Percentiles rank a stretch among this genome's conserved stretches.
These are phyloP conservation scores for Ambrosiella xylebori DNA, from an alignment of 2,329 filamentous ascomycete genomes.

Conservation along the genomic window DNA sequence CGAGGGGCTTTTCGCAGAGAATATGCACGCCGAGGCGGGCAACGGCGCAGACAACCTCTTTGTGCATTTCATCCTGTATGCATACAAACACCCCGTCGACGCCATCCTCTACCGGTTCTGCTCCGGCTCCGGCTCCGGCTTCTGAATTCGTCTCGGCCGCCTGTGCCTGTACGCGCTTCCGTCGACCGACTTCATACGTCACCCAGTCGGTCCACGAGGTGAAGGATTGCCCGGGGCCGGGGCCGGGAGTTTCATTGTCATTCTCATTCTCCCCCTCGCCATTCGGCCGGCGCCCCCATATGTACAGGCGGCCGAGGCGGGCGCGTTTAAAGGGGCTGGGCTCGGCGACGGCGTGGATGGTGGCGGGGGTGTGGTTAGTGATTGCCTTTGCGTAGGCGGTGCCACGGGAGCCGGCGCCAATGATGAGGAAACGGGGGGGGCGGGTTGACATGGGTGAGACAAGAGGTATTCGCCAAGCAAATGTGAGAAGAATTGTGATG, in stretches of 20 bases:
- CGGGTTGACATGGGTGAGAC: neutral
- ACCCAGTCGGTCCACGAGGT: conserved; percentile 58
- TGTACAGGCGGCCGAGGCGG: conserved; percentile 51
- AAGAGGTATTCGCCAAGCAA: neutral
- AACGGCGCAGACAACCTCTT: conserved; percentile 59
- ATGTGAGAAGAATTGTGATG: neutral
- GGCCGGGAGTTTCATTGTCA: conserved; percentile 15
- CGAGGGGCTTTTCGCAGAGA: conserved; percentile 89
- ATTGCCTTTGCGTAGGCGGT: conserved; percentile 56
- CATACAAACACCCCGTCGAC: conserved; percentile 46
- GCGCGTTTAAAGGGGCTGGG: conserved; percentile 61
- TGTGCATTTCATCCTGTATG: conserved; percentile 78
- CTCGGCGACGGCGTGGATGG: conserved; percentile 66
- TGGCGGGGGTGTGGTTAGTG: conserved; percentile 43
- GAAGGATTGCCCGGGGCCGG: conserved; percentile 51
- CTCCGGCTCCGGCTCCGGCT: conserved; percentile 34
- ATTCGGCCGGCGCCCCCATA: conserved; percentile 41
- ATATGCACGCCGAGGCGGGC: conserved; percentile 59
- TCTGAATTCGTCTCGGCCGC: conserved; percentile 29
- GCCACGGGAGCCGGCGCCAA: conserved; percentile 70
- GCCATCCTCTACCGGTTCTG: conserved; percentile 30
- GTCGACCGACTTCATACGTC: conserved; percentile 48
- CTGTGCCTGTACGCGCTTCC: conserved; percentile 23
- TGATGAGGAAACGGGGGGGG: conserved; percentile 54
- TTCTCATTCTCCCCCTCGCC: too few relatives aligned